Evolutionary conservation across 352 stramenopile genomes (phyloP), one percentile per base, ranked within the genome.

Genomic region (Globisporangium orthogonon): DNA sequence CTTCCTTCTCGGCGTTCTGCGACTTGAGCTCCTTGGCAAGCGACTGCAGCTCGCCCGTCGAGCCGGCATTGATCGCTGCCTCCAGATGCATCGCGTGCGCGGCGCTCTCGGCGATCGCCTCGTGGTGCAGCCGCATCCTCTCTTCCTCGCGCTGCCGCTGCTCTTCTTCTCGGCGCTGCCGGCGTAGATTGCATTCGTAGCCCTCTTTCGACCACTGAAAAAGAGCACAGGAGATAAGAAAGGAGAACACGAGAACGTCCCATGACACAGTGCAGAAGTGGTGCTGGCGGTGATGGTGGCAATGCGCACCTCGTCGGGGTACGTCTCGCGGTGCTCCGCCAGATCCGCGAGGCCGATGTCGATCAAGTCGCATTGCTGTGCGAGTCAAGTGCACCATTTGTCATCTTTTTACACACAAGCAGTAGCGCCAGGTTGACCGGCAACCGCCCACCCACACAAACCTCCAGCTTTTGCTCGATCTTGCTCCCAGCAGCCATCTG

Each of bases 341-440:
- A 92, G 52, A 62, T 92, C 83, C 15, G 83, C 78, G 6, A 92
- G 67, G 1, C 80, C 83, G 39, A 92, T 82, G 54, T 92, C 83
- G 52, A 92, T 91, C 23, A 84, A 67, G 55, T 92, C 83, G 58
- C 83, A 92, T 88, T 91, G 80, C 77, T 91, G 58, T 4, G 59
- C 23, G 23, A 23, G 23, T 23, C 23, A 23, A 23, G 23, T 23
- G 23, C 23, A 23, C 23, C 23, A 23, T 23, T 23, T 23, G 23
- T 23, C 23, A 23, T 23, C 23, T 23, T 23, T 23, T 23, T 23
- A 23, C 23, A 23, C 23, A 23, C 23, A 23, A 23, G 23, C 23
- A 23, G 23, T 23, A 23, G 23, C 23, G 23, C 23, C 23, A 23
- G 23, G 23, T 23, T 23, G 23, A 23, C 23, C 23, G 23, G 11